Evolutionary conservation across 164 flowering plant species (phyloP), one percentile per base, ranked within the genome.

Genomic region (Taxillus chinensis): DNA sequence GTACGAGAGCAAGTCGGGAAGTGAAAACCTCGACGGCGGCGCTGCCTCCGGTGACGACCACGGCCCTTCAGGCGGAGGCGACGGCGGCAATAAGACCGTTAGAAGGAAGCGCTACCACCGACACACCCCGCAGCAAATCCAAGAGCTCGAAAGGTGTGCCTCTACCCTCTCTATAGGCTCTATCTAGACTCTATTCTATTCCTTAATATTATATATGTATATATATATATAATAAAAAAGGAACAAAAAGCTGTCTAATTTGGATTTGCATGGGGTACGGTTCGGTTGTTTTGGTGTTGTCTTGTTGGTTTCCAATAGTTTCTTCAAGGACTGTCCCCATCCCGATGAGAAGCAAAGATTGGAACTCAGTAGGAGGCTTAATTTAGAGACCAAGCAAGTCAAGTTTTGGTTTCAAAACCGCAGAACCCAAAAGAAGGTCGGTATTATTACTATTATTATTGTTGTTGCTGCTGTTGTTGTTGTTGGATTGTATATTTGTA

Each of bases 331-430:
- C 60, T 79, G 78, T 59, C 83, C 85, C 11, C 89, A 84, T 57
- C 89, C 89, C 9, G 85, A 85, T 69, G 90, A 85, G 62, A 81
- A 79, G 40, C 75, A 70, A 74, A 76, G 90, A 60, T 7, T 57
- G 54, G 85, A 79, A 42, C 79, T 85, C 3, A 73, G 86, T 50
- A 70, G 69, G 58, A 75, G 71, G 57, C 77, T 85, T 40, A 50
- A 60, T 54, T 67, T 85, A 70, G 85, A 82, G 66, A 62, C 55
- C 14, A 78, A 65, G 72, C 90, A 85, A 68, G 80, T 85, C 40
- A 85, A 85, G 64, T 85, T 85, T 57, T 85, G 90, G 90, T 85
- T 85, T 42, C 90, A 85, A 49, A 85, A 85, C 57, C 62, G 84
- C 13, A 62, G 90, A 64, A 85, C 90, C n/a, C 90, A 85, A 56